Base-by-base conservation (phyloP, 179 eudicot genomes). In the Silene vulgaris region DNA sequence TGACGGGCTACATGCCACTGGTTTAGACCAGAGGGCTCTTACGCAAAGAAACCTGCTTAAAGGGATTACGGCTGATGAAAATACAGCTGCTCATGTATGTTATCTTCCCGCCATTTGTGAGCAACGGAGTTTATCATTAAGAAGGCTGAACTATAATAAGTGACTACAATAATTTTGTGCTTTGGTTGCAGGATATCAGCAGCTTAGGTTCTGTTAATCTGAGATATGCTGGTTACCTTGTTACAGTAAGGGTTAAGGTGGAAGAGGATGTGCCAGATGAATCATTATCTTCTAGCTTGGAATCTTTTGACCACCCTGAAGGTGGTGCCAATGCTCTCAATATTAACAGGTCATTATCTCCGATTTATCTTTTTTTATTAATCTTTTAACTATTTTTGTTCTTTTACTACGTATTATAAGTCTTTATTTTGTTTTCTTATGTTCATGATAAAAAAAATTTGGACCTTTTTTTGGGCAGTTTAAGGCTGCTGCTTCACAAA, bases 21-120 rank as follows among this genome's bases (percentile, higher is more conserved):
- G 91, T 71, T 80, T 88, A 82, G 89, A 89, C 76, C 82, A 76
- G 75, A 85, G 82, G 85, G 80, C 78, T 76, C 80, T 96, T 43
- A 83, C 82, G 6, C 97, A 96, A 78, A 88, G 87, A 80, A 96
- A 96, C 80, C 81, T 96, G 59, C 87, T 96, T 52, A 96, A 96
- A 89, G 99, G 99, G 80, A 85, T 96, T 78, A 93, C 99, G 16
- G 98, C 99, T 59, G 98, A 96, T 90, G 99, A 96, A 84, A 96
- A 96, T 85, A 96, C 98, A 82, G 97, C 98, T 77, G 97, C 97
- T 66, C 99, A 96, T 87, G 99, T 96, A 90, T 85, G 86, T 76
- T 30, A 69, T n/a, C 50, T 74, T 65, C 26, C 26, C 14, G 57
- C 45, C 37, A 16, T 57, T 52, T 21, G 37, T 56, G 57, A 56